These are phyloP conservation scores for Dictyostelium firmibasis DNA, from an alignment of 78 protist genomes.

Conservation along the genomic window DNA sequence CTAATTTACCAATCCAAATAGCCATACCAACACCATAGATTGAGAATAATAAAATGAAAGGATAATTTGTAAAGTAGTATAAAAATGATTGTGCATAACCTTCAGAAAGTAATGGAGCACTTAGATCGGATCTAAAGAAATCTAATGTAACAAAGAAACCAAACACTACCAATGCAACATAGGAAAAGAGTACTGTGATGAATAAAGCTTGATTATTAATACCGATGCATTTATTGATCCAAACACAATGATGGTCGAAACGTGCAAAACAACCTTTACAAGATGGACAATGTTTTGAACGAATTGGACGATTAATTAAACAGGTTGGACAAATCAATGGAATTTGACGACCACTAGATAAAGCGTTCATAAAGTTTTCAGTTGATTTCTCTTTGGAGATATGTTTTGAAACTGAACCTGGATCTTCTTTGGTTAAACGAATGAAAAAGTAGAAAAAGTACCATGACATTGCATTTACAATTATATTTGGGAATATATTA, in stretches of 20 bases:
- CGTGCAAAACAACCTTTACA: conserved; percentile 73
- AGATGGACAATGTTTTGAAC: conserved; percentile 84
- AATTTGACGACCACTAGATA: not conserved
- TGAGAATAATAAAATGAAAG: conserved; percentile 8
- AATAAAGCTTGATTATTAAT: conserved; percentile 25
- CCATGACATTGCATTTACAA: conserved; percentile 4
- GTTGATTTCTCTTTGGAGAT: not conserved
- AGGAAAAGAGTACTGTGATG: conserved; percentile 1
- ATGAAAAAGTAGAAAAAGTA: conserved; percentile 28
- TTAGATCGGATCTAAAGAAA: not conserved
- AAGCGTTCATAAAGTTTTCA: not conserved
- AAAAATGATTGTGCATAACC: not conserved
- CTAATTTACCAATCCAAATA: conserved; percentile 47
- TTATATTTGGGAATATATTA: not conserved
- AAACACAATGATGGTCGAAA: conserved; percentile 87
- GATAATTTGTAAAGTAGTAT: not conserved
- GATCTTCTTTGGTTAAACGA: not conserved
- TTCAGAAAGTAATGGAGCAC: not conserved
- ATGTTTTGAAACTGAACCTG: conserved; percentile 4
- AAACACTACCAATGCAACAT: not conserved
- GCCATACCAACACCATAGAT: conserved; percentile 29
- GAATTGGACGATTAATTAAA: conserved; percentile 55
- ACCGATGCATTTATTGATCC: conserved; percentile 86
- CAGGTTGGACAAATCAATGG: conserved; percentile 66
- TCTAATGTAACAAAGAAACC: conserved; percentile 5